phyloP scores from a whole-genome alignment of 805 yeast genomes.

The Metschnikowia proteae region DNA sequence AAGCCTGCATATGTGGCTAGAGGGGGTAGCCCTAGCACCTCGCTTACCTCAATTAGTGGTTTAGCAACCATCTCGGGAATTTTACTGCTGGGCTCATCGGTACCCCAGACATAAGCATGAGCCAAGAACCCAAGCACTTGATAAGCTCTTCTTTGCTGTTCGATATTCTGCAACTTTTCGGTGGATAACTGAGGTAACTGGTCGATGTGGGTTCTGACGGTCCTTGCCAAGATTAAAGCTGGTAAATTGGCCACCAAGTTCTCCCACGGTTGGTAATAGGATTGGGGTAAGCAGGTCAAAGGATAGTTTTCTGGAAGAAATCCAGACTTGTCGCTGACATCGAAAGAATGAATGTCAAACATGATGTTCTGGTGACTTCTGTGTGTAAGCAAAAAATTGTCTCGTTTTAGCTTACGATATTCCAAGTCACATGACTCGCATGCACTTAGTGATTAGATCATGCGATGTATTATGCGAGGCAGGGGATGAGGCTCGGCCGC shows the following conservation, averaged over 20 bases:
- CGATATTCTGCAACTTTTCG: constrained; percentile 39
- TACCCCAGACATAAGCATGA: constrained; percentile 91
- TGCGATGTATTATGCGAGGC: background rate
- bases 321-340: constrained; percentile 67
- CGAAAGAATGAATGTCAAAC: constrained; percentile 53
- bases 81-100: constrained; percentile 53
- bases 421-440: constrained; percentile 1
- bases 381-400: background rate
- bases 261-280: constrained; percentile 79
- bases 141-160: constrained; percentile 75
- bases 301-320: constrained; percentile 75
- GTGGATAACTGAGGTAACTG: constrained; percentile 55
- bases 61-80: constrained; percentile 66
- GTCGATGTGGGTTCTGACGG: constrained; percentile 63
- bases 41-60: constrained; percentile 62
- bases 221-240: constrained; percentile 62
- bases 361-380: constrained; percentile 2
- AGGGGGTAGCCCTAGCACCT: constrained; percentile 71
- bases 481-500: background rate
- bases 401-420: constrained; percentile 2
- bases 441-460: constrained; percentile 1
- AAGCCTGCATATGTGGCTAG: constrained; percentile 84
- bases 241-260: constrained; percentile 61
- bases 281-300: constrained; percentile 51
- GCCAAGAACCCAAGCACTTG: constrained; percentile 73